Conservation (phyloP, 1,139 yeast species). For the Arxiozyma bovina region DNA sequence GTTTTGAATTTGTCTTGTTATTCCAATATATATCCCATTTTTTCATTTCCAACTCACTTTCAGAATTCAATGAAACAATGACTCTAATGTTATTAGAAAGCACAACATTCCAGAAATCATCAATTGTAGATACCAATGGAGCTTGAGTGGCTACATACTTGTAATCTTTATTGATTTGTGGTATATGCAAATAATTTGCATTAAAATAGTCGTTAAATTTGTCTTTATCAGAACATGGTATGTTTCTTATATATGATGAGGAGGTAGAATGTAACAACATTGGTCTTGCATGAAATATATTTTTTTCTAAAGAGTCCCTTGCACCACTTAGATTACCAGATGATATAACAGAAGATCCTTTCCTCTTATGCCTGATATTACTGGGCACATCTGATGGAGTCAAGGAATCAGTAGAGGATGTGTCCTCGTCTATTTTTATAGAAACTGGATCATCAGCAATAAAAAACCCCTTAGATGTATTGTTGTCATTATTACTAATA, state of each 20-base stretch:
- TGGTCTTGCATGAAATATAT: background rate
- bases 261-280: background rate
- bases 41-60: conserved; percentile 42
- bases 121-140: conserved; percentile 65
- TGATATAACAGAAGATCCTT: background rate
- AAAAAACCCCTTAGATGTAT: background rate
- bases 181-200: conserved; percentile 46
- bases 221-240: background rate
- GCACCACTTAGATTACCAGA: background rate
- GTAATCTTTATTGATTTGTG: conserved; percentile 30
- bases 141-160: conserved; percentile 81
- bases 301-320: no score
- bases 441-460: background rate
- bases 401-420: background rate
- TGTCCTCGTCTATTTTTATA: no score
- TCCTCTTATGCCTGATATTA: background rate
- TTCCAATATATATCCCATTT: conserved; percentile 55
- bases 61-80: conserved; percentile 61
- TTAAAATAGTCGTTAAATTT: conserved; percentile 46
- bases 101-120: conserved; percentile 75
- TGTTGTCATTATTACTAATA: background rate
- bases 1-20: conserved; percentile 21
- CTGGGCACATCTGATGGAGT: background rate
- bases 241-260: background rate
- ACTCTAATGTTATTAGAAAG: conserved; percentile 53